Base-by-base conservation (phyloP, 2,329 filamentous ascomycete genomes). In the Fusarium metavorans region DNA sequence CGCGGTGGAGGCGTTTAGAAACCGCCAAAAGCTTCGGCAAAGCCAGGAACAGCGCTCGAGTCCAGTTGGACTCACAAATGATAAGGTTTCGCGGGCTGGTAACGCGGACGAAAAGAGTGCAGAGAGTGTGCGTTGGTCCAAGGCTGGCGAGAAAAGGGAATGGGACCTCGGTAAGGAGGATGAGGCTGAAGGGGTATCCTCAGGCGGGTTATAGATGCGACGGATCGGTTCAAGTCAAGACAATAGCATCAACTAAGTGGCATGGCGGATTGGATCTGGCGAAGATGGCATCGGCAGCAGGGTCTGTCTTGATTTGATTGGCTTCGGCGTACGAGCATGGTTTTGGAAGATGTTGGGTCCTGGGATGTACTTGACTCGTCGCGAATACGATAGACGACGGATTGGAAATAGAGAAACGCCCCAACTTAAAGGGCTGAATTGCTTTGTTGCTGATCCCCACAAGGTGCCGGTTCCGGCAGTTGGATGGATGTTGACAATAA, bases 21-120 rank as follows among this genome's bases (percentile, higher is more conserved):
- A 97, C 80, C 91, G 94, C n/a, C 90, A 94, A 75, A 92, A 92
- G 74, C 95, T 93, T 90, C 92, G 91, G 78, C 88, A 92, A 72
- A 90, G 92, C 75, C 94, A 95, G 34, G 93, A 93, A 8, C 92
- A 95, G 62, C 87, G 95, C 67, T 84, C 98, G 69, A 91, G 91
- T 37, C 90, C 90, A 23, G 95, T 94, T 0, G 95, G 95, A 0
- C 97, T 97, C 79, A 91, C 90, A 2, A 93, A 95, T 18, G 89
- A 91, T 6, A 90, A 95, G 77, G 90, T 98, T 68, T 87, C 88
- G 77, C 79, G 71, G 41, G 67, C 73, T 91, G 91, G 92, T 80
- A 91, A 87, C 60, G 88, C 89, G 25, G 85, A 87, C 1, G 89
- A 89, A 14, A 88, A 90, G 80, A 87, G 89, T 64, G 84, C 87